Percentiles rank a stretch among this genome's conserved stretches.
Conservation (phyloP, 2,329 filamentous ascomycete genomes). For the Macrophomina tecta region DNA sequence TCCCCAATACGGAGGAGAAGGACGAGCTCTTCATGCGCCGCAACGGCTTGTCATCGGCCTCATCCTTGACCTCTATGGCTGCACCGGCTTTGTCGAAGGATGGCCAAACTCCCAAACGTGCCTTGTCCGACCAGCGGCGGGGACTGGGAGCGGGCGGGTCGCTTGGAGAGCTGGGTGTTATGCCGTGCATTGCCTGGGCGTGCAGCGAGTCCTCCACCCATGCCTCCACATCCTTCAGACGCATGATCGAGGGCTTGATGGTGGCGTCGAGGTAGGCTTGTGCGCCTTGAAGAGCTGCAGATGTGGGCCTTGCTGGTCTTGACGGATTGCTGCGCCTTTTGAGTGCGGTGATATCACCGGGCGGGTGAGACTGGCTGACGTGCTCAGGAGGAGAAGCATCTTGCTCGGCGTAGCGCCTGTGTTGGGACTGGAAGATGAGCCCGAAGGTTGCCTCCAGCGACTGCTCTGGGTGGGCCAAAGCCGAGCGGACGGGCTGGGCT, state of each 20-base stretch:
- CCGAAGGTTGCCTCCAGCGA: conserved; percentile 19
- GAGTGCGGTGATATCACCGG: background rate
- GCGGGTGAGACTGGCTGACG: background rate
- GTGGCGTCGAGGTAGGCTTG: conserved; percentile 18
- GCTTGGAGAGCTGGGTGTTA: background rate
- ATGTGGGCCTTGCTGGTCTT: conserved; percentile 16
- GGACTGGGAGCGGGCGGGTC: background rate
- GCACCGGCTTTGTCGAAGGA: background rate
- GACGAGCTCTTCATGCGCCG: conserved; percentile 12
- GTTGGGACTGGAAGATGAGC: conserved; percentile 19
- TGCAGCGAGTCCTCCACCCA: conserved; percentile 21
- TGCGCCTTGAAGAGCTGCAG: background rate
- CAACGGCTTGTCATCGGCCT: background rate
- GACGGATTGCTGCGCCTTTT: conserved; percentile 2
- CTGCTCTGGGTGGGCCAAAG: conserved; percentile 6
- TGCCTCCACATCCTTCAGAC: conserved; percentile 12
- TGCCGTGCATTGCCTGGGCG: conserved; percentile 1
- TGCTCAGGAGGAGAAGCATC: conserved; percentile 8
- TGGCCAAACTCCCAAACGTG: background rate
- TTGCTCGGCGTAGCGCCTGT: conserved; percentile 12
- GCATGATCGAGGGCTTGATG: conserved; percentile 16
- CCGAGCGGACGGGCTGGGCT: conserved; percentile 11
- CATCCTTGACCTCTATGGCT: background rate
- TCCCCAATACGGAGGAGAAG: conserved; percentile 10
- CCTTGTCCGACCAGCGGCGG: background rate